phyloP scores from a whole-genome alignment of 2,329 filamentous ascomycete species.

The Venturiaceae sp. region DNA sequence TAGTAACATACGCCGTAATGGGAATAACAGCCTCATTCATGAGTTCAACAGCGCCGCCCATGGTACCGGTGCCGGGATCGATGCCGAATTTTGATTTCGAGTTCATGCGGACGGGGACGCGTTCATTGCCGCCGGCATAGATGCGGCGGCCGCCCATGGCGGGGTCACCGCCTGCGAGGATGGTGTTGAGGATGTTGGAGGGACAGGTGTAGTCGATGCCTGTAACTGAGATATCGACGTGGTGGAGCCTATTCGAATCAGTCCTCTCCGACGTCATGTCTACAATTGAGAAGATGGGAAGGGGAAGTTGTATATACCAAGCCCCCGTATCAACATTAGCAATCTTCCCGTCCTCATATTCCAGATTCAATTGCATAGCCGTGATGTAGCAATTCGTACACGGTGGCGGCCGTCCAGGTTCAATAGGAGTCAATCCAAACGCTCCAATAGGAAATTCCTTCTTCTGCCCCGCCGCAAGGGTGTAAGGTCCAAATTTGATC shows the following conservation, averaged over 20 bases:
- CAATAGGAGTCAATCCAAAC: not conserved
- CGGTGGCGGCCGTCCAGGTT: too few relatives aligned
- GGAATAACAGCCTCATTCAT: not conserved
- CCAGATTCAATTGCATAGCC: too few relatives aligned
- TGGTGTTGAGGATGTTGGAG: not conserved
- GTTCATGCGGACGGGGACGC: not conserved
- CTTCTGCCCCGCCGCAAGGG: not conserved
- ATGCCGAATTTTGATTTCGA: not conserved
- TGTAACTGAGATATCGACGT: not conserved
- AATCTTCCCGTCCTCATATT: too few relatives aligned
- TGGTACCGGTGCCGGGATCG: not conserved
- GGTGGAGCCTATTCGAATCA: not conserved
- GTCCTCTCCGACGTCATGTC: not conserved
- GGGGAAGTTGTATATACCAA: not conserved
- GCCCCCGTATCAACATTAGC: not conserved
- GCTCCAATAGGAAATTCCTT: not conserved
- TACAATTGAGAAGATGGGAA: too few relatives aligned
- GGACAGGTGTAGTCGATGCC: not conserved
- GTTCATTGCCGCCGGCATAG: not conserved
- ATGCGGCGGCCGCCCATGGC: not conserved
- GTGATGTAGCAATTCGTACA: too few relatives aligned
- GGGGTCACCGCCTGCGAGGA: not conserved
- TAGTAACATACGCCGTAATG: not conserved
- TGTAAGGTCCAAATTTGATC: not conserved
- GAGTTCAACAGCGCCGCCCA: not conserved